A percentile compares a stretch with the other conserved stretches of the same genome.
These are phyloP conservation scores for Diatrype stigma DNA, from an alignment of 2,329 filamentous ascomycete genomes.

Conservation along the genomic window DNA sequence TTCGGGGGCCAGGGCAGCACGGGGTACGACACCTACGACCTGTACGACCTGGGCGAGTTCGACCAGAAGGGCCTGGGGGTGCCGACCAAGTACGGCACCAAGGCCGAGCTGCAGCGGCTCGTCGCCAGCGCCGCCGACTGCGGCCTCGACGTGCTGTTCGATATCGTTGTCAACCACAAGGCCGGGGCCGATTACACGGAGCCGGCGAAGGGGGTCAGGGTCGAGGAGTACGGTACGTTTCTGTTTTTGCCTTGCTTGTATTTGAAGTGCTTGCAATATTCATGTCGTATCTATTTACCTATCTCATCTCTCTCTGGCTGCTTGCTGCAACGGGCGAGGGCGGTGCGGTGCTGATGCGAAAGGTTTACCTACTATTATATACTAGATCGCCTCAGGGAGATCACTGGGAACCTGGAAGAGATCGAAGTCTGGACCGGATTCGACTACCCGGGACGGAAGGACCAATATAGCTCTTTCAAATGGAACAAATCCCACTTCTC, in stretches of 20 bases:
- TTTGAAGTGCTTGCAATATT: no score
- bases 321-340: no score
- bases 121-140: conserved; percentile 43
- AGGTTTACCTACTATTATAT: no score
- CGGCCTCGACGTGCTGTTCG: conserved; percentile 60
- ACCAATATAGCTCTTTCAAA: conserved; percentile 55
- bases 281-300: no score
- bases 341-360: no score
- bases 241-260: neutral
- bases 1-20: conserved; percentile 54
- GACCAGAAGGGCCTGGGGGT: conserved; percentile 61
- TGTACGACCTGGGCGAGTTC: conserved; percentile 69
- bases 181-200: conserved; percentile 63
- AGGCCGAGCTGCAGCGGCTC: conserved; percentile 57
- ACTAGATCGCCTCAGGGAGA: conserved; percentile 36
- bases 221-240: neutral
- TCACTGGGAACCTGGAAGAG: conserved; percentile 46
- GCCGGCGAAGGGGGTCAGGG: conserved; percentile 53
- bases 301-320: no score
- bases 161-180: conserved; percentile 70
- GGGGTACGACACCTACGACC: conserved; percentile 66
- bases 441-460: conserved; percentile 57
- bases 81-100: conserved; percentile 65
- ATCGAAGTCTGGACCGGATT: conserved; percentile 68
- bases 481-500: conserved; percentile 65